Evolutionary conservation across 768 basidiomycete genomes (phyloP).

Genomic region (Tubosaeta brunneosetosa): DNA sequence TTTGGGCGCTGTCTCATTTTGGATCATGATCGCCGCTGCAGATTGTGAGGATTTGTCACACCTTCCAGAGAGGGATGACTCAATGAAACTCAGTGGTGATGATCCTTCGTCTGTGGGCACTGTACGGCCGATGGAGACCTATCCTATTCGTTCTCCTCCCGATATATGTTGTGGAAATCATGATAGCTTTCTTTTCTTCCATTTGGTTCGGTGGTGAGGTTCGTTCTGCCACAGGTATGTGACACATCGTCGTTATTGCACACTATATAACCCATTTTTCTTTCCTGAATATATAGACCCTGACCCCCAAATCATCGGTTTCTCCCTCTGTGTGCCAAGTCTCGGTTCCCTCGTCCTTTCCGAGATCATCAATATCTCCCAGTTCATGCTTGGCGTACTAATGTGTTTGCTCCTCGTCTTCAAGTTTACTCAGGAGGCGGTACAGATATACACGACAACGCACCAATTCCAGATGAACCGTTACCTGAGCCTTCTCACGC

Average conservation of each 20-base stretch:
- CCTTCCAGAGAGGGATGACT: not conserved
- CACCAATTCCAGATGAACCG: not conserved
- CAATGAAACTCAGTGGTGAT: not conserved
- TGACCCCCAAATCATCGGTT: too few species aligned
- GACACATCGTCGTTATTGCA: too few species aligned
- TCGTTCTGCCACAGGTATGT: not conserved
- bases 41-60: conserved; percentile 2
- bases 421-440: not conserved
- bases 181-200: not conserved
- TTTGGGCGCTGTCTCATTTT: not conserved
- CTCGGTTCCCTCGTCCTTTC: not conserved
- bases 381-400: not conserved
- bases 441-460: not conserved
- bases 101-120: not conserved
- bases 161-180: not conserved
- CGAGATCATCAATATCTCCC: not conserved
- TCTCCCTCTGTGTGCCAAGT: too few species aligned
- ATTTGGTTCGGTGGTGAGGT: not conserved
- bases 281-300: too few species aligned
- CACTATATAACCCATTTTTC: not conserved
- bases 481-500: not conserved
- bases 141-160: not conserved
- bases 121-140: not conserved
- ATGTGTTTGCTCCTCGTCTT: not conserved
- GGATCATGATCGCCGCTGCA: not conserved